Conservation (phyloP, 805 yeast species). For the Metschnikowia baotianmanensis region DNA sequence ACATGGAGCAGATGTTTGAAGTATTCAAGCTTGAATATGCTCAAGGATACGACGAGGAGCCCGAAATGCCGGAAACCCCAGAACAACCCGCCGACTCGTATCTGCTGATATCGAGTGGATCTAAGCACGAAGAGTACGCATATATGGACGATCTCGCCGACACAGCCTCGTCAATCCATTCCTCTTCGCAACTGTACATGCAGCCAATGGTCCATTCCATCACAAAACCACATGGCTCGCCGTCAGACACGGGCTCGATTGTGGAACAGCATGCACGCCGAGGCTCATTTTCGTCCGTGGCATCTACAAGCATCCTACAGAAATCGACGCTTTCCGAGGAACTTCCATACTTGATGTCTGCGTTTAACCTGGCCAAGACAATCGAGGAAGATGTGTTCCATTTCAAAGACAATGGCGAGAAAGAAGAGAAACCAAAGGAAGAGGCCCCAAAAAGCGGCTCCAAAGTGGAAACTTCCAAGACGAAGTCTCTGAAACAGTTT, state of each 20-base stretch:
- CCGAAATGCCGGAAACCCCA: neutral
- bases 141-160: slow-evolving; percentile 30
- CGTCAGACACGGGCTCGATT: slow-evolving; percentile 5
- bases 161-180: slow-evolving; percentile 21
- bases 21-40: slow-evolving; percentile 40
- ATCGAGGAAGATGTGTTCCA: slow-evolving; percentile 45
- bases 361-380: slow-evolving; percentile 61
- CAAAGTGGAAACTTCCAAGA: neutral
- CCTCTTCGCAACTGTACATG: slow-evolving; percentile 21
- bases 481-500: slow-evolving; percentile 11
- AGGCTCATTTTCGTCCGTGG: slow-evolving; percentile 28
- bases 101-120: neutral
- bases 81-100: neutral
- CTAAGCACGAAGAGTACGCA: slow-evolving; percentile 15
- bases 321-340: slow-evolving; percentile 60
- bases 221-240: slow-evolving; percentile 19
- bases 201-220: slow-evolving; percentile 42
- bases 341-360: slow-evolving; percentile 62
- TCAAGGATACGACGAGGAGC: slow-evolving; percentile 18
- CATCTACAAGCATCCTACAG: slow-evolving; percentile 40
- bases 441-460: neutral
- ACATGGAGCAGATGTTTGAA: slow-evolving; percentile 73
- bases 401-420: slow-evolving; percentile 21
- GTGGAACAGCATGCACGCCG: slow-evolving; percentile 20
- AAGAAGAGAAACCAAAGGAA: slow-evolving; percentile 1